These are phyloP conservation scores for Monosporozyma aerobia DNA, from an alignment of 805 yeast genomes.

Conservation along the genomic window DNA sequence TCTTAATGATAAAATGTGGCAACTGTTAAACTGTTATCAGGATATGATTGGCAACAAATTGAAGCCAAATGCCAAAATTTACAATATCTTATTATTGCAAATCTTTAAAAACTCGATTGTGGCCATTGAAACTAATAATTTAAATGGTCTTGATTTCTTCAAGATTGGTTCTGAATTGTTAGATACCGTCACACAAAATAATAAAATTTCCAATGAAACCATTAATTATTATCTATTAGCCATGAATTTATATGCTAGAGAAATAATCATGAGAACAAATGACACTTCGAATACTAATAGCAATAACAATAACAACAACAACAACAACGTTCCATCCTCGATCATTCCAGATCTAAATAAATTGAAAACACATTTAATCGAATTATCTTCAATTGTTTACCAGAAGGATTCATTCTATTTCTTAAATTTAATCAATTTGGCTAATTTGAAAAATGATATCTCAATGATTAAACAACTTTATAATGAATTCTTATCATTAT, in stretches of 20 bases:
- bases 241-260: conserved; percentile 34
- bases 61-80: conserved; percentile 51
- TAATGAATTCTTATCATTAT: conserved; percentile 29
- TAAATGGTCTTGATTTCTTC: conserved; percentile 39
- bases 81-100: conserved; percentile 41
- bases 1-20: conserved; percentile 52
- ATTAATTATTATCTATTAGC: conserved; percentile 40
- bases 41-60: conserved; percentile 46
- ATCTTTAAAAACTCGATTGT: conserved; percentile 42
- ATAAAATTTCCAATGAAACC: conserved; percentile 35
- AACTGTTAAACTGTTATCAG: conserved; percentile 56
- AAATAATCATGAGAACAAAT: conserved; percentile 21
- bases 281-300: conserved; percentile 3
- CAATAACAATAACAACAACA: not conserved
- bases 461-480: conserved; percentile 33
- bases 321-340: too few relatives aligned
- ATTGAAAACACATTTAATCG: conserved; percentile 5
- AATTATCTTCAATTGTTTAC: conserved; percentile 13
- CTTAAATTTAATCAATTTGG: conserved; percentile 33
- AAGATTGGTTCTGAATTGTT: conserved; percentile 43
- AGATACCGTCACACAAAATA: conserved; percentile 33
- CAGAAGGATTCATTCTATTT: conserved; percentile 30
- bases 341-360: conserved; percentile 6
- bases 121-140: conserved; percentile 32
- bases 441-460: conserved; percentile 32